Evolutionary conservation across 345 rosid genomes (phyloP).

Genomic region (Rhizophora apiculata): DNA sequence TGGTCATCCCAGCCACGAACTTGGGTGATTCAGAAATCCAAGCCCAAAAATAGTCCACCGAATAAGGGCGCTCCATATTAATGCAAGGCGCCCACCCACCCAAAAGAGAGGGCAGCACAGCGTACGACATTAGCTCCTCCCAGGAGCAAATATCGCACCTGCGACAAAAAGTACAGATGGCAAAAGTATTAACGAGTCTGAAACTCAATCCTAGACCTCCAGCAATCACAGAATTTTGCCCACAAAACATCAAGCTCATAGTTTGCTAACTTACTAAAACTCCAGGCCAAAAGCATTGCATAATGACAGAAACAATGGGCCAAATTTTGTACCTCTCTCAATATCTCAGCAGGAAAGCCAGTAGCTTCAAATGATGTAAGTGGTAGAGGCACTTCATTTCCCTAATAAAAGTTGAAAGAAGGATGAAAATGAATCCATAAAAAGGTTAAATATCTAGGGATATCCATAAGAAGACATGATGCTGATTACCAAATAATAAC

Average conservation of each 20-base stretch:
- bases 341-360: constrained; percentile 86
- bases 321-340: constrained; percentile 70
- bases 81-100: constrained; percentile 74
- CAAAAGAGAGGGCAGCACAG: constrained; percentile 71
- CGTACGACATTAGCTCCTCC: constrained; percentile 99
- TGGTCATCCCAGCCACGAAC: constrained; percentile 75
- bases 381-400: constrained; percentile 75
- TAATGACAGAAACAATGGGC: constrained; percentile 8
- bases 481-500: not conserved
- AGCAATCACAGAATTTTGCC: constrained; percentile 35
- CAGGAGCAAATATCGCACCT: constrained; percentile 99
- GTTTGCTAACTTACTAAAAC: constrained; percentile 29
- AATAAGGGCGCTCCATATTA: constrained; percentile 67
- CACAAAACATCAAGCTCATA: constrained; percentile 19
- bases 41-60: constrained; percentile 65
- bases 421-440: too few relatives aligned
- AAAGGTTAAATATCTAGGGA: not conserved
- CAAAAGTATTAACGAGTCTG: constrained; percentile 63
- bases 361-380: constrained; percentile 69
- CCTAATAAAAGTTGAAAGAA: constrained; percentile 39
- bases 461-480: not conserved
- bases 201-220: constrained; percentile 55
- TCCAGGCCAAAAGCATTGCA: constrained; percentile 4
- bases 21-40: constrained; percentile 70
- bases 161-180: constrained; percentile 86